A percentile compares a stretch with the other conserved stretches of the same genome.
phyloP scores from a whole-genome alignment of 352 stramenopile species.

The Blastocystis sp. region DNA sequence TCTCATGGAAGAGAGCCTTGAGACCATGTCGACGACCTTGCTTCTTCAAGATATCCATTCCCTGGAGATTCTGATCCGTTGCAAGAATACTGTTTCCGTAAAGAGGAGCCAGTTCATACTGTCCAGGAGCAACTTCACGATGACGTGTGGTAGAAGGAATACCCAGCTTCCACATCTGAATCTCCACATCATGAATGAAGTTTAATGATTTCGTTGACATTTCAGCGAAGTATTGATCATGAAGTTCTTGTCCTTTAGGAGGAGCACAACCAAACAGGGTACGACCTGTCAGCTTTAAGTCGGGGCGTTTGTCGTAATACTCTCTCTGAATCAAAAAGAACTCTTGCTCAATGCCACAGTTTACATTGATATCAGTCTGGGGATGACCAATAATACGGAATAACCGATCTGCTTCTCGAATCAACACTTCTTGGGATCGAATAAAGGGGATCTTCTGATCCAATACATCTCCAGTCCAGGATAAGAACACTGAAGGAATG shows the following conservation, averaged over 20 bases:
- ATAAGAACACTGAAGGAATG: constrained; percentile 79
- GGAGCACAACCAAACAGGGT: constrained; percentile 80
- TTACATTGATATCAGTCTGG: constrained; percentile 75
- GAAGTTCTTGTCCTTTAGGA: constrained; percentile 80
- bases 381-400: constrained; percentile 75
- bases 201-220: constrained; percentile 76
- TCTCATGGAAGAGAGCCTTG: constrained; percentile 80
- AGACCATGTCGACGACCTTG: constrained; percentile 77
- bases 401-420: constrained; percentile 75
- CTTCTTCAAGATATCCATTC: constrained; percentile 83
- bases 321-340: constrained; percentile 82
- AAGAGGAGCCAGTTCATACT: constrained; percentile 81
- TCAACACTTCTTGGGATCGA: constrained; percentile 76
- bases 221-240: constrained; percentile 81
- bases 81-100: constrained; percentile 78
- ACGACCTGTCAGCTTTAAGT: constrained; percentile 79
- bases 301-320: constrained; percentile 76
- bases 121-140: constrained; percentile 80
- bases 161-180: constrained; percentile 75
- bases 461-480: constrained; percentile 78
- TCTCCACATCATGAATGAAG: constrained; percentile 82
- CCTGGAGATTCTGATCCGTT: constrained; percentile 81
- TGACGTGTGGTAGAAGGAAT: constrained; percentile 81
- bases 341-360: constrained; percentile 83
- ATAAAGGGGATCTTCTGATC: constrained; percentile 84